Percentiles rank a stretch among this genome's conserved stretches.
Evolutionary conservation across 1,139 yeast species (phyloP).

Genomic region (Diutina catenulata): DNA sequence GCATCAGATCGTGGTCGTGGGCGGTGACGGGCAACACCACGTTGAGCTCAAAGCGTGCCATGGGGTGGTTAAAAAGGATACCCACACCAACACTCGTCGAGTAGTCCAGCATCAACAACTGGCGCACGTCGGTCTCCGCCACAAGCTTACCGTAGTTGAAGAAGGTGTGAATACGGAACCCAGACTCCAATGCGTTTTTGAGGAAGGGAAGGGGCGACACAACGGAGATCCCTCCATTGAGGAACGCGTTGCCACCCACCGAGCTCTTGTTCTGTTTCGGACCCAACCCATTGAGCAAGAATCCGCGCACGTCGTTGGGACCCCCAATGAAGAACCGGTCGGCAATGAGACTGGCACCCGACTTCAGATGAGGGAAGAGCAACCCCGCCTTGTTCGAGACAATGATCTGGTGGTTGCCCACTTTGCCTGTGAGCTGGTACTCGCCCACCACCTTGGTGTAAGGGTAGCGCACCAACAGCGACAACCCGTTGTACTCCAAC

Average conservation of each 20-base stretch:
- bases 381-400: constrained; percentile 41
- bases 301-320: constrained; percentile 73
- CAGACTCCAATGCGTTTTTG: constrained; percentile 35
- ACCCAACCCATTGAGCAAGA: constrained; percentile 70
- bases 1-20: constrained; percentile 49
- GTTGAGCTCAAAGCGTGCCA: constrained; percentile 85
- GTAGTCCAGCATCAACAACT: neutral
- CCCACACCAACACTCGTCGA: constrained; percentile 48
- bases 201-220: constrained; percentile 49
- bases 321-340: constrained; percentile 48
- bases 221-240: constrained; percentile 60
- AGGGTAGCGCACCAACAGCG: constrained; percentile 26
- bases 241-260: constrained; percentile 73
- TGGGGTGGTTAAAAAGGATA: constrained; percentile 69
- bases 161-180: constrained; percentile 60
- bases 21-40: constrained; percentile 67
- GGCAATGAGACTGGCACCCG: constrained; percentile 11
- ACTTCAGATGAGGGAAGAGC: constrained; percentile 14
- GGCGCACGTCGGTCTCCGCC: constrained; percentile 30
- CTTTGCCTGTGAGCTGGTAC: constrained; percentile 28
- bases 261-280: constrained; percentile 55
- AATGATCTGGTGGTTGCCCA: constrained; percentile 24
- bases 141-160: constrained; percentile 65
- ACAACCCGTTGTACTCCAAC: constrained; percentile 33
- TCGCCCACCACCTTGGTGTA: constrained; percentile 40